These are phyloP conservation scores for Leishmania aethiopica DNA, from an alignment of 208 protist genomes.

Conservation along the genomic window DNA sequence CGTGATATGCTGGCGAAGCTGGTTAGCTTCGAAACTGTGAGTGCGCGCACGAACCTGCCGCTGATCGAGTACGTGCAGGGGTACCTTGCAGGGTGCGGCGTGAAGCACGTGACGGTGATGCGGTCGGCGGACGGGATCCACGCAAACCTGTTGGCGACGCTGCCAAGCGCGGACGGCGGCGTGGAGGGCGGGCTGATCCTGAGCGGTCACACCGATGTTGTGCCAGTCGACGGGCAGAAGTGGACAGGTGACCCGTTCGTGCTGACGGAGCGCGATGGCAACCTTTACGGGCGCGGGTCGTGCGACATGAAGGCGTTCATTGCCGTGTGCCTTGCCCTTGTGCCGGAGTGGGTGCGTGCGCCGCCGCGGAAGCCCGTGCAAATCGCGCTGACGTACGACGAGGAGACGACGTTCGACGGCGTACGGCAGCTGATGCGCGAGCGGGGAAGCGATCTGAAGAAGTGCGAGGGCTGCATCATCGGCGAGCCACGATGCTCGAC, in stretches of 20 bases:
- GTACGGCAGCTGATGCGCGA: conserved; percentile 30
- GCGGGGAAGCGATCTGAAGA: conserved; percentile 25
- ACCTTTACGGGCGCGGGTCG: conserved; percentile 67
- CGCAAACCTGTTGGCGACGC: conserved; percentile 64
- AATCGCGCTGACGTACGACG: conserved; percentile 59
- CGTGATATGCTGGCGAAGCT: conserved; percentile 56
- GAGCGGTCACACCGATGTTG: conserved; percentile 74
- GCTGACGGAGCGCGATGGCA: conserved; percentile 60
- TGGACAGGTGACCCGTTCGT: conserved; percentile 70
- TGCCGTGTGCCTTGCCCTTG: conserved; percentile 50
- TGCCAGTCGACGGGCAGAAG: conserved; percentile 71
- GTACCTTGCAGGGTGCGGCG: conserved; percentile 35
- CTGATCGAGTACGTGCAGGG: conserved; percentile 49
- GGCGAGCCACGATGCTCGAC: conserved; percentile 58
- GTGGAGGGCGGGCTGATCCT: conserved; percentile 68
- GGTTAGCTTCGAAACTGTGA: conserved; percentile 63
- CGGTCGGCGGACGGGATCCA: conserved; percentile 45
- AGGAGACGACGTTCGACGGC: conserved; percentile 50
- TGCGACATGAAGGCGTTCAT: conserved; percentile 84
- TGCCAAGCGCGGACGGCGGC: conserved; percentile 48
- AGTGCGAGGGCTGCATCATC: conserved; percentile 61
- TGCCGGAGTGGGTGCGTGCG: conserved; percentile 38
- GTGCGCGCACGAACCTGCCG: conserved; percentile 45
- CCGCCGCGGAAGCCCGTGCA: conserved; percentile 62
- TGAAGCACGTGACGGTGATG: conserved; percentile 40